Evolutionary conservation across 345 rosid genomes (phyloP).

Genomic region (Brassica napus): Da-Ae NC_063446.1:2986001-2986500

Average conservation of each 20-base stretch:
- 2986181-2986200: conserved; percentile 39
- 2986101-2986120: conserved; percentile 79
- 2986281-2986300: conserved; percentile 49
- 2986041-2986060: background rate
- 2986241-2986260: conserved; percentile 32
- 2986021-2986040: background rate
- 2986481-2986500: background rate
- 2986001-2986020: background rate
- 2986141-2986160: conserved; percentile 39
- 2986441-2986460: conserved; percentile 49
- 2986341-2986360: background rate
- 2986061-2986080: background rate
- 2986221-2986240: conserved; percentile 36
- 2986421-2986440: conserved; percentile 64
- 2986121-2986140: conserved; percentile 40
- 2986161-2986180: conserved; percentile 46
- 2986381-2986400: background rate
- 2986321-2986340: background rate
- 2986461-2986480: background rate
- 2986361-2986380: background rate
- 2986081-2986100: background rate
- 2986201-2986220: conserved; percentile 31
- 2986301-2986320: conserved; percentile 54
- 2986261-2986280: conserved; percentile 39
- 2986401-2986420: conserved; percentile 57